Evolutionary conservation across 371 early-diverging fungal genomes (phyloP), one percentile per base, ranked within the genome.

Genomic region (Smittium mucronatum): DNA sequence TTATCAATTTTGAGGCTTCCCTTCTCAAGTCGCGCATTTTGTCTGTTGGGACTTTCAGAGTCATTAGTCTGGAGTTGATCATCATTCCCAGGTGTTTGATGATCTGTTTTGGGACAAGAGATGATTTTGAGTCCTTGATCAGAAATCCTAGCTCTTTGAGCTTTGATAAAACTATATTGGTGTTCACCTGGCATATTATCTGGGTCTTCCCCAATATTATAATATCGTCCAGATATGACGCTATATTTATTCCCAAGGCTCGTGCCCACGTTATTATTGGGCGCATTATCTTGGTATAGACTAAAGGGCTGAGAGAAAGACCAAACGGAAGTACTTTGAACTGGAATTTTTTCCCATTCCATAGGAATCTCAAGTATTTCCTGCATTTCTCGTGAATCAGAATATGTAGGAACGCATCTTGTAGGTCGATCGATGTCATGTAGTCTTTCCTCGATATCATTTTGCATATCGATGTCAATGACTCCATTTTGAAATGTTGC

Each of bases 281-380:
- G 29, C 74, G 72, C 26, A 81, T 71, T 30, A 81, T 69, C 61
- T 75, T 77, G 5, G 81, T 82, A 60, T 82, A 83, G 21, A 77
- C 76, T 8, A 70, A 70, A 0, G 82, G 82, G 1, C 78, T 75
- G n/a, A 79, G 73, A 1, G 81, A 77, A 0, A 84, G 75, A 5
- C 82, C 84, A 68, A 84, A 84, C 0, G 82, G 75, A 30, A 78
- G 67, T 0, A 78, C 76, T 2, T 71, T 70, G 74, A 76, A 84
- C 71, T 81, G 83, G 72, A 81, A 83, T 26, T 72, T 70, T 32
- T 76, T 69, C 21, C 75, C 77, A 34, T 79, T 73, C 76, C 81
- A 84, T 28, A 70, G 47, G 61, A 83, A 81, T 58, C 78, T 81
- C 16, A 83, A 75, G 69, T 72, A 81, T 0, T 68, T 60, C 67